Conservation (phyloP, 2,329 filamentous ascomycete species). For the Ceratocystis cacaofunesta region DNA sequence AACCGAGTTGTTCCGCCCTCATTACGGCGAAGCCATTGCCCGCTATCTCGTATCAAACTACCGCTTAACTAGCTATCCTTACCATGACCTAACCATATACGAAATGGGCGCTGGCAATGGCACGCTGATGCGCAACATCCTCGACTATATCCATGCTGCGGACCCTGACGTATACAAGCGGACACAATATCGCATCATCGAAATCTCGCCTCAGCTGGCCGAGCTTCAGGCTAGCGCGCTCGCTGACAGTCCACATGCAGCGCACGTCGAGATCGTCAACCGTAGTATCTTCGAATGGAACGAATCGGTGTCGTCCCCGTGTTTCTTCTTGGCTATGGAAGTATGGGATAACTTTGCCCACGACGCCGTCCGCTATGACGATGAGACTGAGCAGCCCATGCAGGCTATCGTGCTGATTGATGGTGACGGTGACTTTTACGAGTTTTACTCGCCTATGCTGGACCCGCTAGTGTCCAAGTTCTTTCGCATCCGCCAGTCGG, state of each 20-base stretch:
- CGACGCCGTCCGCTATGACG: conserved; percentile 69
- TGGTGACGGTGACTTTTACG: conserved; percentile 73
- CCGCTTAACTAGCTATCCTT: conserved; percentile 82
- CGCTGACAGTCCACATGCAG: conserved; percentile 52
- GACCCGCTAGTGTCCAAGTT: conserved; percentile 75
- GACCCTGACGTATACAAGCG: conserved; percentile 88
- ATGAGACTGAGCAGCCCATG: conserved; percentile 56
- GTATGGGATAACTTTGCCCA: conserved; percentile 98
- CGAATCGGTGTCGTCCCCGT: conserved; percentile 73
- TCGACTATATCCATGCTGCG: conserved; percentile 83
- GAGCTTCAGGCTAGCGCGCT: conserved; percentile 60
- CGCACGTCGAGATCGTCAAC: conserved; percentile 89
- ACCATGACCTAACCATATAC: conserved; percentile 94
- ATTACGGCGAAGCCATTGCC: conserved; percentile 95
- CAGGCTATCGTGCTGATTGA: conserved; percentile 86
- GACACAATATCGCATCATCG: conserved; percentile 88
- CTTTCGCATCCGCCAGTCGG: conserved; percentile 68
- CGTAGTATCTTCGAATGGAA: conserved; percentile 90
- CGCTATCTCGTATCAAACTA: conserved; percentile 93
- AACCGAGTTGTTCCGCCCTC: conserved; percentile 89
- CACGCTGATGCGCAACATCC: conserved; percentile 93
- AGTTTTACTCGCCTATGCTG: conserved; percentile 71
- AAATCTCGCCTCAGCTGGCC: conserved; percentile 76
- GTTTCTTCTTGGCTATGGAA: conserved; percentile 95
- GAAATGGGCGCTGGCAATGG: conserved; percentile 97